phyloP scores from a whole-genome alignment of 176 grass and related monocot genomes.

The Poa pratensis region DNA sequence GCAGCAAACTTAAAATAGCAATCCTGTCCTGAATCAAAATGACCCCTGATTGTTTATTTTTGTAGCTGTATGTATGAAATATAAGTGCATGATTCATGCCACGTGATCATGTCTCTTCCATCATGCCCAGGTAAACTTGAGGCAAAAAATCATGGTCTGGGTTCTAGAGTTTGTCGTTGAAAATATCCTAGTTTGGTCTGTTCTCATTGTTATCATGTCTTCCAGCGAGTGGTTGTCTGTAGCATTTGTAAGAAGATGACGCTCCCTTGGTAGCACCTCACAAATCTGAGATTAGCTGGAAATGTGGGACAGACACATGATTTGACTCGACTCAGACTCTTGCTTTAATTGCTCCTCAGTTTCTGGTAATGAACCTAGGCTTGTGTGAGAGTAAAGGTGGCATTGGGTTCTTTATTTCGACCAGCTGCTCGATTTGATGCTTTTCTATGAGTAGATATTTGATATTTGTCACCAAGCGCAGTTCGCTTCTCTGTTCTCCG shows the following conservation, averaged over 20 bases:
- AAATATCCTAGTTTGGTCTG: not conserved
- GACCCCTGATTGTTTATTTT: not conserved
- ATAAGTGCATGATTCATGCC: not conserved
- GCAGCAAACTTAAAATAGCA: not conserved
- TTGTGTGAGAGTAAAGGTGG: not conserved
- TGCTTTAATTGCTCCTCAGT: not conserved
- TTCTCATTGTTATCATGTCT: not conserved
- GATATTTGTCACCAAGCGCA: not conserved
- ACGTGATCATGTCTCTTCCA: not conserved
- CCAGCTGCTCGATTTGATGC: slow-evolving; percentile 4
- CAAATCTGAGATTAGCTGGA: not conserved
- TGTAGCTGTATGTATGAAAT: not conserved
- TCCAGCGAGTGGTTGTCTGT: not conserved
- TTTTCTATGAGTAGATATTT: not conserved
- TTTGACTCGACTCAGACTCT: not conserved
- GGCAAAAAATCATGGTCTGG: not conserved
- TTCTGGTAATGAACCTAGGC: not conserved
- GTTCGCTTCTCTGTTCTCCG: not conserved
- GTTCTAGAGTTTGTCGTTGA: not conserved
- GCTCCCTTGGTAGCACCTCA: not conserved
- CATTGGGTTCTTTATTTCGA: not conserved
- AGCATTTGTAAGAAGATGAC: slow-evolving; percentile 29
- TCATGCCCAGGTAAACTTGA: not conserved
- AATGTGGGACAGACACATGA: not conserved
- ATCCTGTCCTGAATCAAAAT: not conserved